A percentile compares a stretch with the other conserved stretches of the same genome.
phyloP scores from a whole-genome alignment of 176 grass and related monocot species.

The Thalia dealbata region DNA sequence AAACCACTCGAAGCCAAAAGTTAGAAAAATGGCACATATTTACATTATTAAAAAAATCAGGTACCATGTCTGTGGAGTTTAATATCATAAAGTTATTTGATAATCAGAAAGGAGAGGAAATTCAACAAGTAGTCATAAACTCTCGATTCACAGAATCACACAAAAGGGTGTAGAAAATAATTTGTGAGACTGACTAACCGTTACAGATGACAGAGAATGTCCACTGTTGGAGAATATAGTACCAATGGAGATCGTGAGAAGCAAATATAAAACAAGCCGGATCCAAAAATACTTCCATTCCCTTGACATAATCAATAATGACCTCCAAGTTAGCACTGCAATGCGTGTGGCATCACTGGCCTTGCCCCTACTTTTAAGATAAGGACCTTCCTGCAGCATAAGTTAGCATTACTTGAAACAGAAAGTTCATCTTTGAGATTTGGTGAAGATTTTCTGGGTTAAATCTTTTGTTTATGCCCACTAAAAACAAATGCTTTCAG shows the following conservation, averaged over 20 bases:
- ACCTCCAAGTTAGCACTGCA: constrained; percentile 74
- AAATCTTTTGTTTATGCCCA: not conserved
- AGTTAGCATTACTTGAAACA: not conserved
- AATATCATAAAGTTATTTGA: no score
- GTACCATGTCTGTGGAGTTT: not conserved
- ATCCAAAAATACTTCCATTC: constrained; percentile 95
- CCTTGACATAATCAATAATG: constrained; percentile 86
- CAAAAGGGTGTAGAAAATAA: not conserved
- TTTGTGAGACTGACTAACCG: constrained; percentile 30
- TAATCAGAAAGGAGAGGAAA: not conserved
- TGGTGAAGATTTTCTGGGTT: not conserved
- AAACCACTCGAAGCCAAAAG: not conserved
- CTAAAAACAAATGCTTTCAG: not conserved
- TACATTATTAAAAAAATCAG: not conserved
- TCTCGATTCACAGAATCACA: not conserved
- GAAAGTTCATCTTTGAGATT: not conserved
- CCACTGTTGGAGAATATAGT: constrained; percentile 67
- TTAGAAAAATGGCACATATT: not conserved
- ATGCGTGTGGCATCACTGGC: constrained; percentile 52
- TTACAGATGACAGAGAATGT: constrained; percentile 88
- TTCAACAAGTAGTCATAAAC: not conserved
- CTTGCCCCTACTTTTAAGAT: constrained; percentile 67
- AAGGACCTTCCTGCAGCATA: constrained; percentile 69
- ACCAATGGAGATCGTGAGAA: constrained; percentile 59
- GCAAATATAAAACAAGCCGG: constrained; percentile 61